Evolutionary conservation across 352 stramenopile species (phyloP).

Genomic region (Chrysophaeum taylorii): DNA sequence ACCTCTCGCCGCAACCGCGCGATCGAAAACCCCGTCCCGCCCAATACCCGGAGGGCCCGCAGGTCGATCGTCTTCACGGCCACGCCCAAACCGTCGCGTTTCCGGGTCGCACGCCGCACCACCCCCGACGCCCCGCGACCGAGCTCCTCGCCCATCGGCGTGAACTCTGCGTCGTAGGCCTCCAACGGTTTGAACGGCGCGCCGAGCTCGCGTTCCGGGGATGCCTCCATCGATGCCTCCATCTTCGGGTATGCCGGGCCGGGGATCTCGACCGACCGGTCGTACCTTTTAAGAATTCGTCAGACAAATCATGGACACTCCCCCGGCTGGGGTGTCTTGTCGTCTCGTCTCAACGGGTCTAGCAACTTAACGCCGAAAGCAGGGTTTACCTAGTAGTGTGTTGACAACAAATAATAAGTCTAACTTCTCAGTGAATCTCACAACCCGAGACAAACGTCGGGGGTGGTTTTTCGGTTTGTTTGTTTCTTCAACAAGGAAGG

Average conservation of each 20-base stretch:
- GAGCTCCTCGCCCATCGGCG: background rate
- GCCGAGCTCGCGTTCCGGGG: background rate
- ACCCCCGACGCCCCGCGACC: background rate
- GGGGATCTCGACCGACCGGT: background rate
- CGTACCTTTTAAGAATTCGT: too few species aligned
- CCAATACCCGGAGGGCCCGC: background rate
- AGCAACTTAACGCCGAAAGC: too few species aligned
- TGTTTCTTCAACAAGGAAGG: too few species aligned
- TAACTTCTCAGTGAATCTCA: too few species aligned
- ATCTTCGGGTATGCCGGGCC: background rate
- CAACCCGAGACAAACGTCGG: too few species aligned
- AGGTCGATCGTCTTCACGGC: conserved; percentile 8
- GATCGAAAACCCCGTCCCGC: background rate
- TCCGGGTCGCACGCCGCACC: background rate
- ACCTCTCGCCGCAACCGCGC: background rate
- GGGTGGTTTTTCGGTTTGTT: too few species aligned
- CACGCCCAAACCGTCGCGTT: background rate
- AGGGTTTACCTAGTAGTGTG: too few species aligned
- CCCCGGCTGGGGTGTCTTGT: too few species aligned
- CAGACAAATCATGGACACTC: too few species aligned
- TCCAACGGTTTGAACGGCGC: background rate
- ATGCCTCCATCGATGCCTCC: background rate
- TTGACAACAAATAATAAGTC: too few species aligned
- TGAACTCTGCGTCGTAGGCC: background rate
- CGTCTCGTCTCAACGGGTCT: too few species aligned